Evolutionary conservation across 2,329 filamentous ascomycete species (phyloP).

Genomic region (Parascedosporium putredinis): DNA sequence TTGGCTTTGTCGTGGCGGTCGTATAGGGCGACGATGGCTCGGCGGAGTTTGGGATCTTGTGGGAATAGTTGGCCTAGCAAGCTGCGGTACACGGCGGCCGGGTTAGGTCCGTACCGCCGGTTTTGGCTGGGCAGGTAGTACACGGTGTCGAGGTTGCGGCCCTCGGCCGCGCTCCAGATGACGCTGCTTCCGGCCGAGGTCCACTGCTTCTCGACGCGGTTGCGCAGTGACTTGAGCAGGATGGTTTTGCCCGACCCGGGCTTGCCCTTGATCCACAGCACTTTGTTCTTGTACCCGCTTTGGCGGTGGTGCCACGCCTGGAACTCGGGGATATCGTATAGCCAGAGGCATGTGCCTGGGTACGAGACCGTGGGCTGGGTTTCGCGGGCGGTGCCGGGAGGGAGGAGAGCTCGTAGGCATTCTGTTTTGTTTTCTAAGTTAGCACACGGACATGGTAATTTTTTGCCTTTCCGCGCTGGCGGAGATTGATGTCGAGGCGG

Average conservation of each 20-base stretch:
- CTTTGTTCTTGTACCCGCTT: slow-evolving; percentile 16
- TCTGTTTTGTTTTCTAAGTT: slow-evolving; percentile 11
- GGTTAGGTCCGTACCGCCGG: slow-evolving; percentile 10
- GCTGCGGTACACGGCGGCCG: slow-evolving; percentile 18
- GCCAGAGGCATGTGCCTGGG: slow-evolving; percentile 21
- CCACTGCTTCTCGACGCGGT: slow-evolving; percentile 19
- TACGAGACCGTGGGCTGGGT: slow-evolving; percentile 14
- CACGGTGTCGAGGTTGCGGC: slow-evolving; percentile 14
- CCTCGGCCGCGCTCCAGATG: slow-evolving; percentile 17
- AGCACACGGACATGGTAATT: too few relatives aligned
- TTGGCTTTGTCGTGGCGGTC: slow-evolving; percentile 7
- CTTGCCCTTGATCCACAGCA: slow-evolving; percentile 22
- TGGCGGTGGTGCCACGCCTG: slow-evolving; percentile 20
- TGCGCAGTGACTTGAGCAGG: slow-evolving; percentile 18
- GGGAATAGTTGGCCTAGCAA: slow-evolving; percentile 20
- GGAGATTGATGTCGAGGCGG: too few relatives aligned
- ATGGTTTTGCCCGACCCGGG: slow-evolving; percentile 22
- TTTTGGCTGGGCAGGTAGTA: slow-evolving; percentile 11
- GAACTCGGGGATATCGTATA: slow-evolving; percentile 21
- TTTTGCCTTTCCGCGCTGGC: too few relatives aligned
- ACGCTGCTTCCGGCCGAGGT: slow-evolving; percentile 15
- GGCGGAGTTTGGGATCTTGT: slow-evolving; percentile 19
- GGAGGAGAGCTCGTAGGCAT: slow-evolving; percentile 15
- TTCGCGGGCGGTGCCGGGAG: slow-evolving; percentile 10
- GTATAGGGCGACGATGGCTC: slow-evolving; percentile 14